Conservation (phyloP, 495 filamentous ascomycete species). For the Xylona heveae region DNA sequence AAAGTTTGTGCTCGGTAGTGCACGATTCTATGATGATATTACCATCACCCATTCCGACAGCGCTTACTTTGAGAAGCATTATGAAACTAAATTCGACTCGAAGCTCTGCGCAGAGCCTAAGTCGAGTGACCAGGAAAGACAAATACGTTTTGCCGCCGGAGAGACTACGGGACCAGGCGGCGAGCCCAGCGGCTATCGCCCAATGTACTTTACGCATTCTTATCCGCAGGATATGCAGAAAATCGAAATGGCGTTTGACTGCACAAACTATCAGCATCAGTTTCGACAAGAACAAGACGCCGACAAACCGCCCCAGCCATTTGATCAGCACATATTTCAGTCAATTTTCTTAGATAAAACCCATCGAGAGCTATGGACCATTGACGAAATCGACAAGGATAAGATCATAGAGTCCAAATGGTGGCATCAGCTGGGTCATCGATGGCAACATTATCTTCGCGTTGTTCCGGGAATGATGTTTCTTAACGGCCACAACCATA, state of each 20-base stretch:
- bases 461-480: conserved; percentile 69
- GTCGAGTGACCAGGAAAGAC: conserved; percentile 22
- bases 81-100: conserved; percentile 43
- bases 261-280: conserved; percentile 68
- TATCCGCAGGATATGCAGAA: conserved; percentile 40
- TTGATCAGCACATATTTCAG: conserved; percentile 54
- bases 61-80: conserved; percentile 54
- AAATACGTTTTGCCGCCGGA: conserved; percentile 30
- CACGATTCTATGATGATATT: conserved; percentile 65
- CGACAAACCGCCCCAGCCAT: conserved; percentile 18
- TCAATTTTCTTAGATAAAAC: conserved; percentile 61
- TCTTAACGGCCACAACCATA: conserved; percentile 47
- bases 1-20: conserved; percentile 43
- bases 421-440: conserved; percentile 77
- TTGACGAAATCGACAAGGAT: conserved; percentile 40
- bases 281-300: conserved; percentile 29
- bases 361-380: conserved; percentile 52
- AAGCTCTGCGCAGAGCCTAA: conserved; percentile 27
- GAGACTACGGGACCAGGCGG: conserved; percentile 8
- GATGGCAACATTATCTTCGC: conserved; percentile 58
- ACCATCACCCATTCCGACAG: conserved; percentile 64
- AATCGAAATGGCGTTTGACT: conserved; percentile 78
- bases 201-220: conserved; percentile 68
- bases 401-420: conserved; percentile 56
- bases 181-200: conserved; percentile 30